Evolutionary conservation across 495 filamentous ascomycete species (phyloP).

Genomic region (Xylaria castorea): DNA sequence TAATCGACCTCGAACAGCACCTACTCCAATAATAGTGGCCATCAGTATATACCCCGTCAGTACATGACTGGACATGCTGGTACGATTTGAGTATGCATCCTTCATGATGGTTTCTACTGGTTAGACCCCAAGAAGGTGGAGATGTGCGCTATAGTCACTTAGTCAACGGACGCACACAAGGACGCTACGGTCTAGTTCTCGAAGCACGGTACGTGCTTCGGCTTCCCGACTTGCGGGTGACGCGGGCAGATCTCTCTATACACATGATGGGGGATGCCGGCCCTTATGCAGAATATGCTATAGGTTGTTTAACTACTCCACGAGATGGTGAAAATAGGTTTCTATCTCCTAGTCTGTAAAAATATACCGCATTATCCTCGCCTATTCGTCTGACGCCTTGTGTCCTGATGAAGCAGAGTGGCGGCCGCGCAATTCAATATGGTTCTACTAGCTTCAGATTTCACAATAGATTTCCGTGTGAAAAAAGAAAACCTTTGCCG

Average conservation of each 20-base stretch:
- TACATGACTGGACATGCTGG: not conserved
- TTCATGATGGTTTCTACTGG: not conserved
- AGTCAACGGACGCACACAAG: not conserved
- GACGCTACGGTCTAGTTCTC: not conserved
- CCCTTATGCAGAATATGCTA: not conserved
- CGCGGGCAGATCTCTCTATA: not conserved
- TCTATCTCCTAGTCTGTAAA: not conserved
- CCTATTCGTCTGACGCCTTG: not conserved
- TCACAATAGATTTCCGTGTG: not conserved
- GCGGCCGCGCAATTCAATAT: not conserved
- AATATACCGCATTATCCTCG: not conserved
- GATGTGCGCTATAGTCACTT: not conserved
- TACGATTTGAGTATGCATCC: not conserved
- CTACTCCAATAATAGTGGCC: not conserved
- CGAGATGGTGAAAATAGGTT: not conserved
- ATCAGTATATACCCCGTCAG: not conserved
- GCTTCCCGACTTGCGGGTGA: not conserved
- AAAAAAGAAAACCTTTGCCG: not conserved
- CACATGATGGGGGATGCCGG: not conserved
- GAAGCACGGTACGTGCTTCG: not conserved
- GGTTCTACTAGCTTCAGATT: not conserved
- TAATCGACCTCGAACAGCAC: not conserved
- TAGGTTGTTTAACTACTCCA: not conserved
- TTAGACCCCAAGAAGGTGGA: not conserved
- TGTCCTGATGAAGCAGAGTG: not conserved